Conservation (phyloP, 2,329 filamentous ascomycete species). For the Paecilomyces niveus region DNA sequence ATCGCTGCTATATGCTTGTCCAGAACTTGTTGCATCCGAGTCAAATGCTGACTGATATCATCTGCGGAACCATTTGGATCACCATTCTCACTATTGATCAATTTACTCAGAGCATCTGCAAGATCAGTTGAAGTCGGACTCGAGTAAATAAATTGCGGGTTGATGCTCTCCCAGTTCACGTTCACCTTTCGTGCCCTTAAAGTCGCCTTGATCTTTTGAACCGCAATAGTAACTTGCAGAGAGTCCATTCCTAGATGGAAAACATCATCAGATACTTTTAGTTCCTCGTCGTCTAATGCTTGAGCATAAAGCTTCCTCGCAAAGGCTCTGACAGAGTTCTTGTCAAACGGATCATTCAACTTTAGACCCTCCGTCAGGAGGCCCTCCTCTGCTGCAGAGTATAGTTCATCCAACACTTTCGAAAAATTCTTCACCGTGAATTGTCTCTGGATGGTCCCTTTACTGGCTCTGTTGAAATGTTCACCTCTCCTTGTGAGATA, state of each 20-base stretch:
- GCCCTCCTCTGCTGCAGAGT: conserved; percentile 3
- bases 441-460: conserved; percentile 9
- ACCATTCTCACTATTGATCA: neutral
- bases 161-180: conserved; percentile 3
- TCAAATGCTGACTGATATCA: neutral
- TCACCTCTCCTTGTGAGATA: conserved; percentile 3
- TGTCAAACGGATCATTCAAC: neutral
- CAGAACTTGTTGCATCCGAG: conserved; percentile 3
- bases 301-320: conserved; percentile 3
- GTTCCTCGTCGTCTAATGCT: neutral
- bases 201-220: conserved; percentile 6
- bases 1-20: conserved; percentile 5
- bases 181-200: conserved; percentile 2
- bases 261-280: conserved; percentile 6
- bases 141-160: conserved; percentile 7
- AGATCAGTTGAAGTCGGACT: conserved; percentile 4
- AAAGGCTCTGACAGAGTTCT: neutral
- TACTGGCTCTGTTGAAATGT: conserved; percentile 6
- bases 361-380: conserved; percentile 3
- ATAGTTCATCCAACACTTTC: conserved; percentile 7
- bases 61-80: neutral
- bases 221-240: conserved; percentile 5
- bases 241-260: conserved; percentile 11
- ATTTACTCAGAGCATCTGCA: conserved; percentile 3
- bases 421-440: conserved; percentile 7